Base-by-base conservation (phyloP, 2,329 filamentous ascomycete species). In the Fusarium luffae region DNA sequence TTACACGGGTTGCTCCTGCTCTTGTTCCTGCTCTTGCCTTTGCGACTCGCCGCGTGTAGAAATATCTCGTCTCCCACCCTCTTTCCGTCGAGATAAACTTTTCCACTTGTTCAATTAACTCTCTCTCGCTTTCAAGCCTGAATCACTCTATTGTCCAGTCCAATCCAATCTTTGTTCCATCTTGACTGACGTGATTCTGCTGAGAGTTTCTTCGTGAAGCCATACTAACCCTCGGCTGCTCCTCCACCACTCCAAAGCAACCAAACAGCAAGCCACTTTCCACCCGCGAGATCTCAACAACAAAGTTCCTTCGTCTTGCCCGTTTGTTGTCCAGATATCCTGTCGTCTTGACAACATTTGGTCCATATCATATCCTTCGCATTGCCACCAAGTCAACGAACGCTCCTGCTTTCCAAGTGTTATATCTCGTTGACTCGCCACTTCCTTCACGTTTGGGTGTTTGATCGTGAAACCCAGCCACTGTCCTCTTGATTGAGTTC, bases 41-140 rank as follows among this genome's bases (percentile, higher is more conserved):
- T 41, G 37, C 43, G 46, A 40, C 54, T 54, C 46, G 41, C 41
- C 18, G 23, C 37, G 14, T 37, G 41, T 73, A 74, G 73, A 75
- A 74, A 75, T 75, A 75, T 67, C 63, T 47, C 52, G 47, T 75
- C 73, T 74, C 62, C 70, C 70, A 64, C 72, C 73, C 67, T 62
- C 60, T 58, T 61, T 54, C 49, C 54, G 47, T 48, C 25, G 47
- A 48, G 41, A 37, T 30, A 41, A 40, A 54, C 44, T 54, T 27
- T 69, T 50, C 49, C 32, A 37, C 43, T n/a, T 55, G 56, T n/a
- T 47, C 40, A 59, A 56, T 37, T 67, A 68, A 54, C 51, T 61
- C 25, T 61, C 40, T 25, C 28, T 12, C 18, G 34, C 41, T 50
- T 25, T 21, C 41, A 58, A 59, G 41, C 14, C 12, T 42, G 32